Conservation (phyloP, 192 early-diverging fungal species). For the Gamsiella multidivaricata region DNA sequence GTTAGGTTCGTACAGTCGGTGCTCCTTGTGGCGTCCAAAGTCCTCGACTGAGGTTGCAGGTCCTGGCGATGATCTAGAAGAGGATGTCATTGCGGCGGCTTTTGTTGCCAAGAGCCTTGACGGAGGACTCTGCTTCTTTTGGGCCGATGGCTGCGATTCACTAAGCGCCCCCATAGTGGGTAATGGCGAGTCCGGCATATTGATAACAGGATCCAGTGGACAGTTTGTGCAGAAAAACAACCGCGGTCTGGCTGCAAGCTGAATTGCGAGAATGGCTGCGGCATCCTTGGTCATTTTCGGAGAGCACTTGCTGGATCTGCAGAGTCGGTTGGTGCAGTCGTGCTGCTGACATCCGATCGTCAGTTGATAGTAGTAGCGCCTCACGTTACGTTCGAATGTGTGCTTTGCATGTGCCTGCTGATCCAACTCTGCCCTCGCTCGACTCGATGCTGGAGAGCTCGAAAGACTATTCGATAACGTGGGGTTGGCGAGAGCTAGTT, state of each 20-base stretch:
- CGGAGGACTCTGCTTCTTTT: background rate
- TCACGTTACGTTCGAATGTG: slow-evolving; percentile 38
- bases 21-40: slow-evolving; percentile 14
- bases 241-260: slow-evolving; percentile 39
- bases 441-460: slow-evolving; percentile 31
- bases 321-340: slow-evolving; percentile 28
- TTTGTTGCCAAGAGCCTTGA: slow-evolving; percentile 4
- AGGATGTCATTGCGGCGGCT: background rate
- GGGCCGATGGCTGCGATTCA: background rate
- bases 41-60: slow-evolving; percentile 16
- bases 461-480: slow-evolving; percentile 40
- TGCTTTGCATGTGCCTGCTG: slow-evolving; percentile 24
- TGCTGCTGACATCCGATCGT: slow-evolving; percentile 29
- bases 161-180: background rate
- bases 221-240: slow-evolving; percentile 42
- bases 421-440: slow-evolving; percentile 12
- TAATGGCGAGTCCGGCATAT: slow-evolving; percentile 26
- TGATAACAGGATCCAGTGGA: slow-evolving; percentile 16
- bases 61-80: slow-evolving; percentile 18
- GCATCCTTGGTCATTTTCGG: slow-evolving; percentile 53
- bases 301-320: slow-evolving; percentile 25
- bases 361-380: slow-evolving; percentile 48
- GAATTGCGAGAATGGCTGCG: slow-evolving; percentile 38
- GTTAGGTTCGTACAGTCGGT: slow-evolving; percentile 27
- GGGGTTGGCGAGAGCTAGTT: slow-evolving; percentile 46